Base-by-base conservation (phyloP, 2,329 filamentous ascomycete species). In the Botrytis pseudocinerea region DNA sequence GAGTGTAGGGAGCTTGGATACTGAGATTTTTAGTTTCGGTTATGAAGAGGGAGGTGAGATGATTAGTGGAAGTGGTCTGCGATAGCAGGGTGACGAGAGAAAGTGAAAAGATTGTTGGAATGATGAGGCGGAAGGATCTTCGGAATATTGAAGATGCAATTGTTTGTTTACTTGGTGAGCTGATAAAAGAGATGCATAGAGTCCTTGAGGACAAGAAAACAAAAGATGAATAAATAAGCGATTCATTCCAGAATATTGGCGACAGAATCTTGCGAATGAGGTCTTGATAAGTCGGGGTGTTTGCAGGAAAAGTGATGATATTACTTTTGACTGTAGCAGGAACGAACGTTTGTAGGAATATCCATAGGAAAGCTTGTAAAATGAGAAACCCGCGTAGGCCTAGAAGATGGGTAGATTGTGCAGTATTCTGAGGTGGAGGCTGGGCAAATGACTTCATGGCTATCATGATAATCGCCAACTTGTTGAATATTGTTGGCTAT, bases 151-250 rank as follows among this genome's bases (percentile, higher is more conserved):
- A 81, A 40, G 82, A 82, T 18, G 84, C 81, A 73, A 83, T 80
- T 9, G 80, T 77, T 54, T 77, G 75, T 59, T 81, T 80, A 5
- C 77, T 80, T 0, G 82, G 80, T 44, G 82, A 77, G 22, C 75
- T 75, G 48, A 86, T 79, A 72, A 84, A 86, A 5, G 83, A 82
- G 3, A 85, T 79, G 48, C 80, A 81, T 38, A 81, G 78, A 18
- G 82, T 82, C 18, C 85, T 82, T 10, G 83, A 84, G 5, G 83
- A 85, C 32, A 86, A 79, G 38, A 85, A 79, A 74, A 86, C 82
- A 77, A 85, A 81, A 78, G 82, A 83, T 35, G 82, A 83, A 78
- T 83, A 83, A 70, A 86, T 82, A 73, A 86, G 78, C 46, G 81
- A 81, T 48, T 83, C 80, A 74, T 85, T 85, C 83, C 83, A 85